Percentiles rank a stretch among this genome's conserved stretches.
These are phyloP conservation scores for Neopestalotiopsis sp. DNA, from an alignment of 2,329 filamentous ascomycete species.

Conservation along the genomic window DNA sequence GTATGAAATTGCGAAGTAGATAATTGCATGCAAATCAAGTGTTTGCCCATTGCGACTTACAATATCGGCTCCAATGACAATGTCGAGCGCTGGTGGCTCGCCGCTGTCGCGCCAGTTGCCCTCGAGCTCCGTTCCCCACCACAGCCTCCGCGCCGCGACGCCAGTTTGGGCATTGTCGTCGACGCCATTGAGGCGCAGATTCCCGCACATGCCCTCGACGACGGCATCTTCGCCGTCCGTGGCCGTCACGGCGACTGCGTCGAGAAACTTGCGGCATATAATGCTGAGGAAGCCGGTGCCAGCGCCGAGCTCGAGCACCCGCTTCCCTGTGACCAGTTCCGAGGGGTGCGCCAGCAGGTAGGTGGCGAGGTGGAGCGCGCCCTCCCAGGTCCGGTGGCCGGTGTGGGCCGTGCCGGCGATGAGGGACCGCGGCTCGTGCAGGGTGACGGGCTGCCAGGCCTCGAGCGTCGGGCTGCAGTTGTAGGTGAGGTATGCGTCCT, in stretches of 20 bases:
- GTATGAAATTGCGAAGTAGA: not conserved
- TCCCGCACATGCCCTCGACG: conserved; percentile 57
- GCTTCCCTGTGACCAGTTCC: conserved; percentile 53
- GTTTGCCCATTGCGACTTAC: not conserved
- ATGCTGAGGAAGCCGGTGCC: conserved; percentile 72
- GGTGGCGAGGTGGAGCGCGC: conserved; percentile 66
- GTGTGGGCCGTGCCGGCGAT: conserved; percentile 65
- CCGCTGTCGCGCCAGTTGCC: conserved; percentile 24
- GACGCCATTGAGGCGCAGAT: conserved; percentile 56
- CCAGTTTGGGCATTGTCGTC: not conserved
- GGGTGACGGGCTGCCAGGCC: conserved; percentile 45
- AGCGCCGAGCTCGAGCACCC: conserved; percentile 68
- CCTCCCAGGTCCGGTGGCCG: conserved; percentile 74
- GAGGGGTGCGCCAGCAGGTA: conserved; percentile 58
- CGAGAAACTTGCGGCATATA: conserved; percentile 64
- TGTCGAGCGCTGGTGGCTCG: conserved; percentile 56
- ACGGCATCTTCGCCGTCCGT: conserved; percentile 68
- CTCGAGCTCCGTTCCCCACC: conserved; percentile 2
- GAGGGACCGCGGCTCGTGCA: conserved; percentile 60
- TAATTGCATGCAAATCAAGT: not conserved
- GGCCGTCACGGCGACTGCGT: conserved; percentile 57
- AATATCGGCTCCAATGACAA: conserved; percentile 78
- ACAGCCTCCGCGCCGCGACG: not conserved
- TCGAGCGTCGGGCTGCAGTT: conserved; percentile 43
- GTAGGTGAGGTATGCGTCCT: conserved; percentile 69